A percentile compares a stretch with the other conserved stretches of the same genome.
Conservation (phyloP, 768 basidiomycete genomes). For the Gyrodon lividus region DNA sequence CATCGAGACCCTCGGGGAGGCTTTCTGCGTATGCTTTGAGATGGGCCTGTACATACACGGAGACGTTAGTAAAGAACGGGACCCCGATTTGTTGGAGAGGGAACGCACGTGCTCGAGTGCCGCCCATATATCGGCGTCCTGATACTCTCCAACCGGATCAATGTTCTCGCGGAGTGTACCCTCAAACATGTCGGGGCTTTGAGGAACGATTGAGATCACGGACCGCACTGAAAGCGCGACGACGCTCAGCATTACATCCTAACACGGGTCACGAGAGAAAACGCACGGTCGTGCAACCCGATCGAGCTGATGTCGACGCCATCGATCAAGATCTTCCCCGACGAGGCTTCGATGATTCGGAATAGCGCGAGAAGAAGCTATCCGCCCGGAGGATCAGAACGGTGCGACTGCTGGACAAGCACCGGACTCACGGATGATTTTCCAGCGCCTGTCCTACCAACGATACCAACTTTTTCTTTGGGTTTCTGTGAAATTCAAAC, state of each 20-base stretch:
- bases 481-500: slow-evolving; percentile 48
- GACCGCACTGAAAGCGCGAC: slow-evolving; percentile 51
- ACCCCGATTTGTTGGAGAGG: background rate
- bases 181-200: slow-evolving; percentile 69
- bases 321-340: slow-evolving; percentile 71
- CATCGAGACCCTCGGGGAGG: slow-evolving; percentile 67
- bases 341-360: slow-evolving; percentile 70
- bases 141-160: slow-evolving; percentile 74
- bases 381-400: background rate
- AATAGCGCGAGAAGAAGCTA: slow-evolving; percentile 71
- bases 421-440: slow-evolving; percentile 62
- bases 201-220: slow-evolving; percentile 83
- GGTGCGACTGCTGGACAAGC: background rate
- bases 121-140: slow-evolving; percentile 83
- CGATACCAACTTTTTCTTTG: slow-evolving; percentile 87
- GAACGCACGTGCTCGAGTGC: slow-evolving; percentile 65
- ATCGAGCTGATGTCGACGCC: slow-evolving; percentile 74
- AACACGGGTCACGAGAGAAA: too few relatives aligned
- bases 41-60: slow-evolving; percentile 44
- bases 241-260: background rate
- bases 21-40: slow-evolving; percentile 67
- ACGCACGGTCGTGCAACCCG: slow-evolving; percentile 59
- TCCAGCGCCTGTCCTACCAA: slow-evolving; percentile 79
- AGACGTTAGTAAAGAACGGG: background rate
- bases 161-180: slow-evolving; percentile 84